Evolutionary conservation across 768 basidiomycete genomes (phyloP), one percentile per base, ranked within the genome.

Genomic region (Mycena capillaripes): DNA sequence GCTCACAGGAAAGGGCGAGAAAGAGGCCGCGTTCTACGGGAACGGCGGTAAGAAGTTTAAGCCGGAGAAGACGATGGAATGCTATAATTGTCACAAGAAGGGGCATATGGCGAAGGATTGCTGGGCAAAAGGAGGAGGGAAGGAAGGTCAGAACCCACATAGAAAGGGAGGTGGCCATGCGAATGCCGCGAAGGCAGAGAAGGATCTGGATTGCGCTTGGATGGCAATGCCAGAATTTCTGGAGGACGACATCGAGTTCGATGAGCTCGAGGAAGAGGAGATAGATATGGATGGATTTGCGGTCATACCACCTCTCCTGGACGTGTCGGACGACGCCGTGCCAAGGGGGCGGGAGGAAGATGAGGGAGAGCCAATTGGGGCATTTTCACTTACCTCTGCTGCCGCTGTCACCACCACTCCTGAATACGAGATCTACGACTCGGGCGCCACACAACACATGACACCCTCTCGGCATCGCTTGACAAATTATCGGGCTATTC

Each of bases 391-490:
- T 14, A 46, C n/a, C 44, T 63, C 48, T n/a, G n/a, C n/a, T n/a
- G n/a, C n/a, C n/a, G n/a, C n/a, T n/a, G 30, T 48, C 19, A 44
- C 55, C 57, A 44, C 56, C 40, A 27, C 57, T 23, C n/a, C 48
- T 11, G 77, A 78, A 12, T 78, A 62, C 25, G 78, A 82, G 21
- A 71, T 83, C 14, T 80, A 81, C 65, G 82, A 86, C 76, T 83
- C 82, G n/a, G 84, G 84, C 3, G 80, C 83, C 25, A 77, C 79
- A 1, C 77, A 74, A 32, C 84, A 85, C 61, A 81, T 85, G 80
- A 79, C 82, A 1, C 84, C 81, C 0, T 79, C 77, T 55, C 66
- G 78, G 2, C 42, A 82, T 32, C 63, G 69, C 6, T 80, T 86
- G 66, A 75, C 77, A 55, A 81, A 79, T 44, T 84, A 76, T 56